A percentile compares a stretch with the other conserved stretches of the same genome.
phyloP scores from a whole-genome alignment of 305 asterid species.

The Ilex paraguariensis region DNA sequence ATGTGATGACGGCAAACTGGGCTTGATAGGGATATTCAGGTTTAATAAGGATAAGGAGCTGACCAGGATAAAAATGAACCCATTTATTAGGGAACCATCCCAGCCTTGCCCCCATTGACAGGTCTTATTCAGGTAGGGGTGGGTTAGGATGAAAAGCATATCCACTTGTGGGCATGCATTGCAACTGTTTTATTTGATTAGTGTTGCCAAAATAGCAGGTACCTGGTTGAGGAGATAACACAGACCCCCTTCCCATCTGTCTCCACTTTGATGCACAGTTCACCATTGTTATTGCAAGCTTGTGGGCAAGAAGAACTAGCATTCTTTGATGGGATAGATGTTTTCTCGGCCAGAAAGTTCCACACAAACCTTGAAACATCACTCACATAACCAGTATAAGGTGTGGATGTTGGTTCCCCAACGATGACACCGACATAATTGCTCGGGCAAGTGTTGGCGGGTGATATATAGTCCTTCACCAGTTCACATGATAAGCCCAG shows the following conservation, averaged over 20 bases:
- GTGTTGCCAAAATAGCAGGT: constrained; percentile 6
- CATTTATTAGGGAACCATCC: no score
- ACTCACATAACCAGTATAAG: constrained; percentile 55
- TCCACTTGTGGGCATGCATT: no score
- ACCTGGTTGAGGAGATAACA: constrained; percentile 87
- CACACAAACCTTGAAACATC: constrained; percentile 85
- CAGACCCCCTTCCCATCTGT: constrained; percentile 74
- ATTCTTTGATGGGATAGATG: constrained; percentile 54
- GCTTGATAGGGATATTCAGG: no score
- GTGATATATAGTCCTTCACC: constrained; percentile 71
- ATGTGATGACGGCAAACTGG: no score
- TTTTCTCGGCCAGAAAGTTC: constrained; percentile 86
- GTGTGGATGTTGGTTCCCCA: constrained; percentile 71
- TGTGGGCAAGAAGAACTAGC: constrained; percentile 59
- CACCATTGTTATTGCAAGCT: constrained; percentile 54
- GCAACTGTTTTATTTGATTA: background rate
- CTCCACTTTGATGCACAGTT: constrained; percentile 66
- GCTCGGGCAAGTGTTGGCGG: constrained; percentile 71
- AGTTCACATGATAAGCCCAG: constrained; percentile 81
- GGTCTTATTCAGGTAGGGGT: no score
- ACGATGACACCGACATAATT: constrained; percentile 82
- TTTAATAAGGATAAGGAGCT: no score
- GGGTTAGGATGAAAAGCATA: no score
- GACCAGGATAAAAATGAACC: no score
- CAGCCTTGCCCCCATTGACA: no score